phyloP scores from a whole-genome alignment of 345 rosid genomes.

The Dimocarpus longan region DNA sequence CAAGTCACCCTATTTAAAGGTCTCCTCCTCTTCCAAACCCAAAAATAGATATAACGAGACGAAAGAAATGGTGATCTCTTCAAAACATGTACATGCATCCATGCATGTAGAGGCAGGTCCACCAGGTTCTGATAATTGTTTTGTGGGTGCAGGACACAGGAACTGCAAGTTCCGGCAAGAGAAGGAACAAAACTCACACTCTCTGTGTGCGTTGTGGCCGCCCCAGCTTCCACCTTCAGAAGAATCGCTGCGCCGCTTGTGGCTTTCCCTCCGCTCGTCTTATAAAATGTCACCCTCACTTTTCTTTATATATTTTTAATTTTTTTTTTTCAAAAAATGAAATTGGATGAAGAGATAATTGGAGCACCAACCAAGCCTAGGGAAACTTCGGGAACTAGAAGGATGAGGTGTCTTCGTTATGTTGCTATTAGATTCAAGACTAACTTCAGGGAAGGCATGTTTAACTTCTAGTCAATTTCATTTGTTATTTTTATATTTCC shows the following conservation, averaged over 20 bases:
- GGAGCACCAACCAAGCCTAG: neutral
- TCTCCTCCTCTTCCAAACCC: neutral
- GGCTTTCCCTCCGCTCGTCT: too few species aligned
- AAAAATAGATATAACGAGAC: neutral
- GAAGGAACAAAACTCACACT: slow-evolving; percentile 26
- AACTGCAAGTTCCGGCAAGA: too few species aligned
- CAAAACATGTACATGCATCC: neutral
- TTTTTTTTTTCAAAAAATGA: too few species aligned
- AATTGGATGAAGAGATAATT: too few species aligned
- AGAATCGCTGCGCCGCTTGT: too few species aligned
- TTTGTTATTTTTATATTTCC: too few species aligned
- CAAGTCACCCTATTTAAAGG: neutral
- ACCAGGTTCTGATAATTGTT: too few species aligned
- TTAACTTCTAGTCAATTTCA: too few species aligned
- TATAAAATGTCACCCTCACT: too few species aligned
- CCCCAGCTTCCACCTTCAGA: slow-evolving; percentile 23
- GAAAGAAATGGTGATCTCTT: neutral
- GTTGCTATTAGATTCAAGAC: neutral
- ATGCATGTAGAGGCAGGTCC: neutral
- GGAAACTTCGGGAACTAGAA: slow-evolving; percentile 31
- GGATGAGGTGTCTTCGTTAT: slow-evolving; percentile 30
- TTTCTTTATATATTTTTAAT: too few species aligned
- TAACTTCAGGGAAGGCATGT: too few species aligned
- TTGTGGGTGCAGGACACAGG: too few species aligned
- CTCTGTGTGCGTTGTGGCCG: slow-evolving; percentile 23